Conservation (phyloP, 768 basidiomycete genomes). For the Coprinopsis cinerea region DNA sequence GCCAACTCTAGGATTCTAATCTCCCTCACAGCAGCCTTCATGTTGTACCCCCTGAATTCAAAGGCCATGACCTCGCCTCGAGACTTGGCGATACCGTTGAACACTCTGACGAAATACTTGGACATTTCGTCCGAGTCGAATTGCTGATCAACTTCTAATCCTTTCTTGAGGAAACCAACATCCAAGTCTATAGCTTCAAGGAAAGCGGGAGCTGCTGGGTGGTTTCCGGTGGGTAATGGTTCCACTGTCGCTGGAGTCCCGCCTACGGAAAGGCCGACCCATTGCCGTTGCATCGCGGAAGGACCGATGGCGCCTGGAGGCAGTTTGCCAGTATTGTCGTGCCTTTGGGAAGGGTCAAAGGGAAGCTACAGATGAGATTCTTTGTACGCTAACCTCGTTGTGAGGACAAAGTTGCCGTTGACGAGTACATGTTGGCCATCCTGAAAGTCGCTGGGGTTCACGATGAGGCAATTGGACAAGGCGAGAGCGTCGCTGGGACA, state of each 20-base stretch:
- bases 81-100: slow-evolving; percentile 65
- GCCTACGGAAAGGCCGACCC: slow-evolving; percentile 76
- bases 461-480: slow-evolving; percentile 75
- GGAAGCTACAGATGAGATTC: neutral
- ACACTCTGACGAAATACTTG: slow-evolving; percentile 66
- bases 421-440: slow-evolving; percentile 70
- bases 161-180: slow-evolving; percentile 54
- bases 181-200: slow-evolving; percentile 80
- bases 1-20: slow-evolving; percentile 56
- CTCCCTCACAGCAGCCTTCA: slow-evolving; percentile 65
- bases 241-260: slow-evolving; percentile 77
- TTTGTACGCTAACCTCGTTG: slow-evolving; percentile 51
- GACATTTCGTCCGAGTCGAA: slow-evolving; percentile 88
- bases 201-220: slow-evolving; percentile 49
- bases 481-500: slow-evolving; percentile 67
- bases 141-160: slow-evolving; percentile 53
- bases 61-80: slow-evolving; percentile 69
- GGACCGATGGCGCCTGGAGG: slow-evolving; percentile 68
- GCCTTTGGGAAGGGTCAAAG: slow-evolving; percentile 35
- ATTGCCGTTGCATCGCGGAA: slow-evolving; percentile 75
- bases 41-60: slow-evolving; percentile 81
- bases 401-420: slow-evolving; percentile 66
- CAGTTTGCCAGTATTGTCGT: slow-evolving; percentile 73
- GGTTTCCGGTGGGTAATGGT: slow-evolving; percentile 47
- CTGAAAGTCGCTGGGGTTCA: slow-evolving; percentile 71